A percentile compares a stretch with the other conserved stretches of the same genome.
phyloP scores from a whole-genome alignment of 306 rosid species.

The Rosa rugosa region DNA sequence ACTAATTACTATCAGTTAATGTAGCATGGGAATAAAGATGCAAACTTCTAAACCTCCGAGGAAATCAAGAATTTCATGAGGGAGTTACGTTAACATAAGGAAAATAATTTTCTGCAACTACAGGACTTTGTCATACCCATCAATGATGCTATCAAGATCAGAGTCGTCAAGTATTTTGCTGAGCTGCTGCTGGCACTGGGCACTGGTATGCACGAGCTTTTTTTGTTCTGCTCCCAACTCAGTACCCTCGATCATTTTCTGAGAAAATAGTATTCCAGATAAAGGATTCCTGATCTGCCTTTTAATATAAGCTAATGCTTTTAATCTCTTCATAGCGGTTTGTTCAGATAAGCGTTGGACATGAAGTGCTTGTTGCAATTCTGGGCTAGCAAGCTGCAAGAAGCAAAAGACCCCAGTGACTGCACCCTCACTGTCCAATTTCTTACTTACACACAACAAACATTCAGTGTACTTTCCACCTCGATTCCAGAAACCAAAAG shows the following conservation, averaged over 20 bases:
- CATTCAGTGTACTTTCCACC: conserved; percentile 76
- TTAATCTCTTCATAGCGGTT: conserved; percentile 81
- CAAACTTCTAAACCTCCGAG: background rate
- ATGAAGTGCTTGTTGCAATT: conserved; percentile 83
- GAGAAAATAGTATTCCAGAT: conserved; percentile 62
- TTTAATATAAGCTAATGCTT: conserved; percentile 64
- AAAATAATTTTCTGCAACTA: background rate
- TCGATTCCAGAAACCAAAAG: conserved; percentile 65
- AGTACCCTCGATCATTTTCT: conserved; percentile 70
- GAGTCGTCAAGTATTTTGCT: conserved; percentile 89
- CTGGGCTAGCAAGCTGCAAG: conserved; percentile 91
- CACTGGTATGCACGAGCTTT: conserved; percentile 60
- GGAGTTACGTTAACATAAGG: background rate
- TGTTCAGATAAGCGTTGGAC: conserved; percentile 79
- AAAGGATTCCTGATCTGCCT: conserved; percentile 78
- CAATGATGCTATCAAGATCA: conserved; percentile 82
- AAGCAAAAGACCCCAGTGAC: conserved; percentile 91
- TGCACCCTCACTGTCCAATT: conserved; percentile 64
- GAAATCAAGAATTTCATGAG: background rate
- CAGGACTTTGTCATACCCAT: conserved; percentile 55
- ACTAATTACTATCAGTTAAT: background rate
- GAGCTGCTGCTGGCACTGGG: conserved; percentile 83
- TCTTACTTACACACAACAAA: conserved; percentile 79
- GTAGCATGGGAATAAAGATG: background rate
- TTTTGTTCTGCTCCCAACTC: conserved; percentile 70